phyloP scores from a whole-genome alignment of 129 eudicot genomes.

The Oenanthe sinensis region DNA sequence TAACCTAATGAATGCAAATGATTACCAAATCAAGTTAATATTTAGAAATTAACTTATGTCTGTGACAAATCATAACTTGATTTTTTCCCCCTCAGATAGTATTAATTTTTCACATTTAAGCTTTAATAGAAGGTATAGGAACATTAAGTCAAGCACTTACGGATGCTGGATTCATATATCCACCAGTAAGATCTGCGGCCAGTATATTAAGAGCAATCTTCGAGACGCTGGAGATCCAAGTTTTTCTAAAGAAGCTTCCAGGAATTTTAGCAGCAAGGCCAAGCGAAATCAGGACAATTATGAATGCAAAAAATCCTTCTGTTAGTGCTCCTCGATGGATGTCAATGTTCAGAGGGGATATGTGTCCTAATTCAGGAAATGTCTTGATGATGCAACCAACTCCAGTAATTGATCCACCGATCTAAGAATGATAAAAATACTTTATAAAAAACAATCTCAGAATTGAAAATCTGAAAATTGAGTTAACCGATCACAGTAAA shows the following conservation, averaged over 20 bases:
- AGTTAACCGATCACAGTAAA: not conserved
- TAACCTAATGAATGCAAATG: constrained; percentile 36
- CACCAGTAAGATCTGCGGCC: constrained; percentile 82
- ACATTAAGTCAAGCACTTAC: constrained; percentile 34
- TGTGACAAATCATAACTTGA: not conserved
- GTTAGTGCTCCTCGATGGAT: constrained; percentile 75
- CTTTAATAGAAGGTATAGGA: not conserved
- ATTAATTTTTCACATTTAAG: not conserved
- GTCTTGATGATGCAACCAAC: constrained; percentile 53
- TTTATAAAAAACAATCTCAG: not conserved
- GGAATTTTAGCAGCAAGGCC: constrained; percentile 47
- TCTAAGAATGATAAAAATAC: constrained; percentile 24
- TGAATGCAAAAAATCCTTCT: constrained; percentile 71
- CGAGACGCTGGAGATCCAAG: constrained; percentile 79
- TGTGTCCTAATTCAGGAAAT: constrained; percentile 60
- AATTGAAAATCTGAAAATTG: not conserved
- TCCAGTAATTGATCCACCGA: constrained; percentile 66
- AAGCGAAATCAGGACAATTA: constrained; percentile 46
- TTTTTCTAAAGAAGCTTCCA: constrained; percentile 66
- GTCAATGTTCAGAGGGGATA: constrained; percentile 58
- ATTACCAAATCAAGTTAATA: not conserved
- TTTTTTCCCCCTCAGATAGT: not conserved
- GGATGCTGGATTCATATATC: constrained; percentile 90
- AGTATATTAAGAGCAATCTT: constrained; percentile 80
- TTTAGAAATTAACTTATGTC: not conserved